Conservation (phyloP, 2,329 filamentous ascomycete species). For the Claviceps arundinis region DNA sequence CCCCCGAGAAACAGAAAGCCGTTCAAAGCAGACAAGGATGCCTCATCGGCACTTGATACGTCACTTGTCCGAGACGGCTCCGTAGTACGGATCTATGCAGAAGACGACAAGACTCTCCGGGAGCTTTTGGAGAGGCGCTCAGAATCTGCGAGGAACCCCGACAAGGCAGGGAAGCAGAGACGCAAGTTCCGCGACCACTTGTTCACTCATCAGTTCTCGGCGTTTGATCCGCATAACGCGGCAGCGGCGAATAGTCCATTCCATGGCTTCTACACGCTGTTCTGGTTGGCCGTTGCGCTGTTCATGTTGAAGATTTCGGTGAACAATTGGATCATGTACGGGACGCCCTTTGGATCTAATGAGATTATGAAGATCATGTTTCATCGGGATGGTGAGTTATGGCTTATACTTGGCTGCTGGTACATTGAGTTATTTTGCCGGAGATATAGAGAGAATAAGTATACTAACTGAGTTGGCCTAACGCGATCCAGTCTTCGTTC, state of each 20-base stretch:
- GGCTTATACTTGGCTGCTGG: background rate
- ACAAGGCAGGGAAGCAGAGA: constrained; percentile 6
- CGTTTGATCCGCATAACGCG: constrained; percentile 61
- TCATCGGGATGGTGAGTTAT: constrained; percentile 27
- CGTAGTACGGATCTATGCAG: constrained; percentile 14
- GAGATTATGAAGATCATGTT: constrained; percentile 62
- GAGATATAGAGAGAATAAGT: background rate
- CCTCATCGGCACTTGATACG: background rate
- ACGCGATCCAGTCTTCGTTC: constrained; percentile 29
- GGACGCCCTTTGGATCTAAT: constrained; percentile 54
- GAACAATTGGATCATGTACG: constrained; percentile 55
- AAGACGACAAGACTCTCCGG: constrained; percentile 17
- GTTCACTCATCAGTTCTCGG: constrained; percentile 60
- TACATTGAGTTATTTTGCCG: too few relatives aligned
- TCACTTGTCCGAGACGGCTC: constrained; percentile 13
- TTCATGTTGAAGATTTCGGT: constrained; percentile 54
- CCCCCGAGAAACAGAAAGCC: constrained; percentile 1
- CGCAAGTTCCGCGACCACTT: constrained; percentile 37
- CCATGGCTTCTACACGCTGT: constrained; percentile 67
- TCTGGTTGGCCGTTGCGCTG: constrained; percentile 59
- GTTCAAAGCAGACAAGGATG: background rate
- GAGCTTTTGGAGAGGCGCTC: constrained; percentile 15
- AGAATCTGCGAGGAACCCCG: constrained; percentile 11
- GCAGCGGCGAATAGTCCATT: constrained; percentile 54
- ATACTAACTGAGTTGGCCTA: background rate